These are phyloP conservation scores for Aspergillus nanangensis DNA, from an alignment of 495 filamentous ascomycete genomes.

Conservation along the genomic window DNA sequence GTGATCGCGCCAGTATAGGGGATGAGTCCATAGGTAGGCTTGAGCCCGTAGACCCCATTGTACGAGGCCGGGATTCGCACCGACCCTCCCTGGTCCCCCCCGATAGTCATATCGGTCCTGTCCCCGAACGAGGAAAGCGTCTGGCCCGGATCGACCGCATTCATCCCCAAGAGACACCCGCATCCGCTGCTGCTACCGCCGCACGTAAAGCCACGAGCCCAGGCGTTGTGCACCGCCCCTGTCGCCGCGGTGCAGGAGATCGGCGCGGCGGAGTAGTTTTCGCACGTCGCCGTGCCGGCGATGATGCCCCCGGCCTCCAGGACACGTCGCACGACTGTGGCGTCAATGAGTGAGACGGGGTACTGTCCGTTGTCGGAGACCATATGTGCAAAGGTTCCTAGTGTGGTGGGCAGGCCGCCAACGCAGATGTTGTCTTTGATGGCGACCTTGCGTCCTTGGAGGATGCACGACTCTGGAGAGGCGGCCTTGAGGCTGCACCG, in stretches of 20 bases:
- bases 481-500: constrained; percentile 17
- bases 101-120: constrained; percentile 40
- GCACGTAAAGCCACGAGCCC: constrained; percentile 30
- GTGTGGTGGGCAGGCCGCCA: constrained; percentile 26
- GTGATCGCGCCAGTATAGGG: constrained; percentile 44
- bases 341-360: constrained; percentile 29
- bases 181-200: constrained; percentile 53
- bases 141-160: constrained; percentile 32
- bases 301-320: constrained; percentile 34
- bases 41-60: constrained; percentile 37
- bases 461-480: constrained; percentile 8
- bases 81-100: constrained; percentile 53
- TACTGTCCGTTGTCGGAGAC: constrained; percentile 16
- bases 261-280: constrained; percentile 35
- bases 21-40: constrained; percentile 48
- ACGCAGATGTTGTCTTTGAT: constrained; percentile 37
- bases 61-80: constrained; percentile 49
- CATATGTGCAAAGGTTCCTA: constrained; percentile 24
- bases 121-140: constrained; percentile 7
- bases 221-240: constrained; percentile 44
- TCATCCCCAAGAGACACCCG: constrained; percentile 41
- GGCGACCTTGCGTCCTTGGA: constrained; percentile 24
- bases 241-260: constrained; percentile 33
- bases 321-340: constrained; percentile 33
- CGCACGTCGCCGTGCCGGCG: constrained; percentile 35